Evolutionary conservation across 2,329 filamentous ascomycete genomes (phyloP).

Genomic region (Phialocephala subalpina): DNA sequence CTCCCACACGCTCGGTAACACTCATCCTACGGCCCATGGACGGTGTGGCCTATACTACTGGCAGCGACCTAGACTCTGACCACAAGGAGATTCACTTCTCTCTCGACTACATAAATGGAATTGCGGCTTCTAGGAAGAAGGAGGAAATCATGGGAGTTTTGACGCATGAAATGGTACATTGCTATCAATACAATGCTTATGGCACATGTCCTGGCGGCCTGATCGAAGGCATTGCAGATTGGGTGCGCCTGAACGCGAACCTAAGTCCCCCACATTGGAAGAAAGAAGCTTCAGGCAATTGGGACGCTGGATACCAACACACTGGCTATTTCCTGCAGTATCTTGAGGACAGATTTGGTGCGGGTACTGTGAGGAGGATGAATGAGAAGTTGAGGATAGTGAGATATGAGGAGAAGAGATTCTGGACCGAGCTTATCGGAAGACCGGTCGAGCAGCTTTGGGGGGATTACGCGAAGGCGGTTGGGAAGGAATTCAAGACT

Average conservation of each 20-base stretch:
- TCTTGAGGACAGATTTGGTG: constrained; percentile 72
- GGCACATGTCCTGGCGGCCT: constrained; percentile 75
- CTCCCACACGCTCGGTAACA: constrained; percentile 84
- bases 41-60: constrained; percentile 90
- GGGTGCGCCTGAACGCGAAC: constrained; percentile 79
- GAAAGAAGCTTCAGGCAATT: constrained; percentile 60
- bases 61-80: constrained; percentile 78
- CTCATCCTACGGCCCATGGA: constrained; percentile 80
- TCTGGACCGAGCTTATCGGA: constrained; percentile 77
- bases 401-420: constrained; percentile 68
- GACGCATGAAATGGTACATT: constrained; percentile 94
- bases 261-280: constrained; percentile 88
- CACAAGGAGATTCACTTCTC: constrained; percentile 96
- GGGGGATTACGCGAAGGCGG: constrained; percentile 69
- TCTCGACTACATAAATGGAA: constrained; percentile 72
- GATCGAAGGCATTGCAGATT: constrained; percentile 93
- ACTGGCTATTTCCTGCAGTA: constrained; percentile 93
- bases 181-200: constrained; percentile 81
- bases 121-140: constrained; percentile 52
- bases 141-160: constrained; percentile 83
- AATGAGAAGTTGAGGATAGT: constrained; percentile 72
- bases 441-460: constrained; percentile 73
- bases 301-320: constrained; percentile 90
- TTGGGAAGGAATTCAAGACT: constrained; percentile 34
- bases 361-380: constrained; percentile 66